Base-by-base conservation (phyloP, 768 basidiomycete genomes). In the Ramaria rubella region DNA sequence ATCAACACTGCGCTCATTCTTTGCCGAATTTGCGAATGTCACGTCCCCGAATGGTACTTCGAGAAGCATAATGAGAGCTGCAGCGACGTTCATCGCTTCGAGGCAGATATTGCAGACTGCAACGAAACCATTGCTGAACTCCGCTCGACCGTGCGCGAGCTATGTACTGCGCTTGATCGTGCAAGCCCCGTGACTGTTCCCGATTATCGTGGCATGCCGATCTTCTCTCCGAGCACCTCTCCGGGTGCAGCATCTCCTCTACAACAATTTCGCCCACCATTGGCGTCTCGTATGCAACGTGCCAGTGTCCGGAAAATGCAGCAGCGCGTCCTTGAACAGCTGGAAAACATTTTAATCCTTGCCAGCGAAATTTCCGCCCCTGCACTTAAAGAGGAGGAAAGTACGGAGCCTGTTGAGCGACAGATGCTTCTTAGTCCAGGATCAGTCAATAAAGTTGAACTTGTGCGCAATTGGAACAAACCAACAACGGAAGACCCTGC, bases 61-160 rank as follows among this genome's bases (percentile, higher is more conserved):
- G 96, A 98, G 75, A 98, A 97, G 75, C 96, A 99, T 75, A 98
- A 93, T 79, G 96, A 99, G 72, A 98, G 94, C 11, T 99, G 96
- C 64, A 91, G 84, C 62, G 95, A 97, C 72, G 86, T 90, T 3
- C 96, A 99, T 72, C 85, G 91, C 44, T 78, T 99, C 59, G 96
- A 99, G 71, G 93, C 94, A 17, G 94, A 96, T 70, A 94, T 98
- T 61, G 73, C 80, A 36, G 90, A 93, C 65, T 91, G 87, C 75
- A 96, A 98, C 72, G 96, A 99, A 69, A 86, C 86, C 23, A 86
- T 98, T 55, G 71, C 78, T 15, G 96, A 98, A 66, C 77, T 98
- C 52, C 82, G 85, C 57, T 89, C 85, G 65, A 89, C 91, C 5
- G 87, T 96, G 62, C 84, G 85, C 49, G 89, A 92, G 33, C 78